These are phyloP conservation scores for Pilaira anomala DNA, from an alignment of 192 early-diverging fungal genomes.

Conservation along the genomic window DNA sequence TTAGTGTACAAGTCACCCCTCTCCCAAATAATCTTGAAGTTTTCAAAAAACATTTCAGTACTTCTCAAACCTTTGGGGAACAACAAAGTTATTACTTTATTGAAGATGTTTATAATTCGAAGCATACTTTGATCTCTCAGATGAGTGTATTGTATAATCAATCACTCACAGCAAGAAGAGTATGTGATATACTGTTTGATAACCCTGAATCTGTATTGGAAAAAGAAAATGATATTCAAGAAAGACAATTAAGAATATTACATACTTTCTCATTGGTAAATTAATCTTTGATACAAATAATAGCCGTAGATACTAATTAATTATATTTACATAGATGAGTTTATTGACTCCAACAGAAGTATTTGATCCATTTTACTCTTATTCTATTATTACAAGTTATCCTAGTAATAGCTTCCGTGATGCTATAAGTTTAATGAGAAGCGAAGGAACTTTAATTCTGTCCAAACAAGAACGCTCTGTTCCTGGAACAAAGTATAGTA, in stretches of 20 bases:
- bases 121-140: too few relatives aligned
- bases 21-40: too few relatives aligned
- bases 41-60: neutral
- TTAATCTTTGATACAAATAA: neutral
- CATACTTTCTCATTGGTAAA: constrained; percentile 3
- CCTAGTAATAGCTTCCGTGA: neutral
- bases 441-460: neutral
- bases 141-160: too few relatives aligned
- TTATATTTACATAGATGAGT: constrained; percentile 3
- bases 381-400: neutral
- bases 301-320: neutral
- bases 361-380: constrained; percentile 10
- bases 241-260: constrained; percentile 1
- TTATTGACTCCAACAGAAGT: constrained; percentile 1
- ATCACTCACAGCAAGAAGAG: too few relatives aligned
- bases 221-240: neutral
- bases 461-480: neutral
- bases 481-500: constrained; percentile 1
- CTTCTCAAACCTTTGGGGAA: neutral
- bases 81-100: neutral
- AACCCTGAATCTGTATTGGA: neutral
- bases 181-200: neutral
- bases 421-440: neutral
- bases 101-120: neutral
- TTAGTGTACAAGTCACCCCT: too few relatives aligned